Evolutionary conservation across 768 basidiomycete species (phyloP).

Genomic region (Termitomyces sp.): DNA sequence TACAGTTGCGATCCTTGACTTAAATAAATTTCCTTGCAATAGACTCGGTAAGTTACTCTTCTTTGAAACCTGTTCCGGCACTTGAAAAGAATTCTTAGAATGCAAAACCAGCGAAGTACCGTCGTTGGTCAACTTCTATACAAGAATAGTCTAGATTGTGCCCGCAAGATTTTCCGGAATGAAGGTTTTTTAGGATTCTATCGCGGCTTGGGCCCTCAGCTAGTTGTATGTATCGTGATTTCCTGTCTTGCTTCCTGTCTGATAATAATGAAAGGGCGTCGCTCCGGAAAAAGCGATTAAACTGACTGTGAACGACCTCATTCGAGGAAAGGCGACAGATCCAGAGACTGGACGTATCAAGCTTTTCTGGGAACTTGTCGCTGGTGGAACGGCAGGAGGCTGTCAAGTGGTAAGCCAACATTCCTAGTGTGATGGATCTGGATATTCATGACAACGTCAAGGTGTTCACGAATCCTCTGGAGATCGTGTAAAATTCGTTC

Average conservation of each 20-base stretch:
- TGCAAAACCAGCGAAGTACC: conserved; percentile 97
- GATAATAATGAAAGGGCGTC: conserved; percentile 59
- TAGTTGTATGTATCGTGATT: conserved; percentile 57
- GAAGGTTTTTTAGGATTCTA: conserved; percentile 97
- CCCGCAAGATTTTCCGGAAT: conserved; percentile 88
- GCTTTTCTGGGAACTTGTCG: conserved; percentile 85
- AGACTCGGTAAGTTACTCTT: conserved; percentile 53
- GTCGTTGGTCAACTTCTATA: conserved; percentile 97
- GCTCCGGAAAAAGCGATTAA: conserved; percentile 99
- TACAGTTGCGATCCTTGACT: not conserved
- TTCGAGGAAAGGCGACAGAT: conserved; percentile 82
- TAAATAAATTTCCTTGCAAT: conserved; percentile 3
- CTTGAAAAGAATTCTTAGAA: conserved; percentile 39
- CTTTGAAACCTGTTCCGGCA: not conserved
- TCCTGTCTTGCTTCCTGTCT: not conserved
- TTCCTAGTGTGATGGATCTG: not conserved
- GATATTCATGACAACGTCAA: conserved; percentile 27
- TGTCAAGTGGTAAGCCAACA: conserved; percentile 86
- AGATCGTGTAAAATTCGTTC: conserved; percentile 72
- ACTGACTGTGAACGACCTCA: conserved; percentile 90
- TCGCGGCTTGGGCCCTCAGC: conserved; percentile 91
- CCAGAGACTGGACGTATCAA: conserved; percentile 95
- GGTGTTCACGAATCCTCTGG: conserved; percentile 97
- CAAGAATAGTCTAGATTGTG: conserved; percentile 94
- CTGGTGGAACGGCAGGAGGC: conserved; percentile 91